Evolutionary conservation across 495 filamentous ascomycete genomes (phyloP), one percentile per base, ranked within the genome.

Genomic region (Darksidea phi): DNA sequence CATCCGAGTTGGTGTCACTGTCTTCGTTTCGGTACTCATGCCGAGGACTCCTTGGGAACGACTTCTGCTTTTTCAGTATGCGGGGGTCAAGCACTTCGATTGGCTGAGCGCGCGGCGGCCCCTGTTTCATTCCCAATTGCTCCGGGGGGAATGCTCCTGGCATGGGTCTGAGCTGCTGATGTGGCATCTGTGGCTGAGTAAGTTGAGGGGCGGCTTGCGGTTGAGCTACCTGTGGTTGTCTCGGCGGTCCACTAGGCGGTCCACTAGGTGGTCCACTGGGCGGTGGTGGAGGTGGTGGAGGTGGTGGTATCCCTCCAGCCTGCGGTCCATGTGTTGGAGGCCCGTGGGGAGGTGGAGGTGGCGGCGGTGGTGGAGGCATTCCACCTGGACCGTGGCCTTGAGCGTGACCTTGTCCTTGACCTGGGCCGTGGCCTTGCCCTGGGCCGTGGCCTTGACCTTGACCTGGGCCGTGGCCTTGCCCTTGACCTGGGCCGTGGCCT

Each of bases 101-200:
- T 23, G 12, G 13, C 10, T n/a, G 25, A 10, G 15, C 7, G 11
- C 21, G 25, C 6, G 42, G 25, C 26, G 48, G 41, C 13, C 41
- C 37, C 7, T 43, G 37, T 26, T 42, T 3, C 42, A 48, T 57
- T 6, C 43, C 32, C 13, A 20, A 20, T 25, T 41, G 42, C 54
- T 32, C 41, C 13, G 41, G 21, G n/a, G 53, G 53, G 8, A 36
- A 55, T 46, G 53, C 36, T 24, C 53, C 43, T 15, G 54, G 54
- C 54, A 57, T 57, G 28, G 21, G 42, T 38, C 41, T 46, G 17
- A 21, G 7, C n/a, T n/a, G 53, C 6, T 56, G 41, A 28, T 57
- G 54, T 8, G 25, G 21, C 5, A 26, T 24, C 15, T 48, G 54
- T n/a, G 45, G 53, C n/a, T 10, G 41, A 15, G 15, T 15, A 15